A percentile compares a stretch with the other conserved stretches of the same genome.
Conservation (phyloP, 139 green algal species). For the Coelastrella sp. region DNA sequence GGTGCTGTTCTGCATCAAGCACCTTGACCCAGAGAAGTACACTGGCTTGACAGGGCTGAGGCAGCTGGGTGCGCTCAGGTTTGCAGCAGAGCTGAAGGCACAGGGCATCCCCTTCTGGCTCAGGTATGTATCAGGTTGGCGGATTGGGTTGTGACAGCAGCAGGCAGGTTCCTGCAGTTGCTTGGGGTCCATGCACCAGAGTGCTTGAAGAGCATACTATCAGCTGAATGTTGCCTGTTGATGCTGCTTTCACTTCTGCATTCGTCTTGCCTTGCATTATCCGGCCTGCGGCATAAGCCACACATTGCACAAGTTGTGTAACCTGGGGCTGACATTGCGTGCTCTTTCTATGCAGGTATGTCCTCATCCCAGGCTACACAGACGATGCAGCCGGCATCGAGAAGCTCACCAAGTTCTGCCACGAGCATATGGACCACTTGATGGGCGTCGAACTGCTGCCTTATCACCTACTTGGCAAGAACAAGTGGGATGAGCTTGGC, state of each 20-base stretch:
- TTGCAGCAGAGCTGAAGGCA: slow-evolving; percentile 66
- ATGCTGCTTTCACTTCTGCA: neutral
- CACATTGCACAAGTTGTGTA: neutral
- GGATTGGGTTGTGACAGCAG: too few species aligned
- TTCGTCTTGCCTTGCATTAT: neutral
- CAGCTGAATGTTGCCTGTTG: neutral
- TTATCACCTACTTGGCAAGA: slow-evolving; percentile 76
- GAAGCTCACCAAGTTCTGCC: slow-evolving; percentile 13
- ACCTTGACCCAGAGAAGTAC: slow-evolving; percentile 61
- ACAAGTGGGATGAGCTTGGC: slow-evolving; percentile 75
- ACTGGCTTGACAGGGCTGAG: slow-evolving; percentile 55
- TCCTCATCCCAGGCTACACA: slow-evolving; percentile 46
- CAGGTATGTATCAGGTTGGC: slow-evolving; percentile 39
- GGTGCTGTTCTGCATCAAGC: slow-evolving; percentile 82
- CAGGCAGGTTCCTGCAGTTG: too few species aligned
- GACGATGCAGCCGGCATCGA: slow-evolving; percentile 13
- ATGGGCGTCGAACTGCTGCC: slow-evolving; percentile 79
- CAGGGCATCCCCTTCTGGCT: slow-evolving; percentile 69
- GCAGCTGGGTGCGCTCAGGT: slow-evolving; percentile 63
- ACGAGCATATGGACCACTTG: slow-evolving; percentile 40
- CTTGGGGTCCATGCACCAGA: too few species aligned
- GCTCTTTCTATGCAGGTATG: slow-evolving; percentile 25
- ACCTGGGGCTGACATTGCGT: neutral
- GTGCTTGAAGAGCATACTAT: too few species aligned
- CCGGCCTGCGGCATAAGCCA: too few species aligned